These are phyloP conservation scores for Phyllostachys edulis DNA, from an alignment of 176 grass and related monocot genomes.

Conservation along the genomic window DNA sequence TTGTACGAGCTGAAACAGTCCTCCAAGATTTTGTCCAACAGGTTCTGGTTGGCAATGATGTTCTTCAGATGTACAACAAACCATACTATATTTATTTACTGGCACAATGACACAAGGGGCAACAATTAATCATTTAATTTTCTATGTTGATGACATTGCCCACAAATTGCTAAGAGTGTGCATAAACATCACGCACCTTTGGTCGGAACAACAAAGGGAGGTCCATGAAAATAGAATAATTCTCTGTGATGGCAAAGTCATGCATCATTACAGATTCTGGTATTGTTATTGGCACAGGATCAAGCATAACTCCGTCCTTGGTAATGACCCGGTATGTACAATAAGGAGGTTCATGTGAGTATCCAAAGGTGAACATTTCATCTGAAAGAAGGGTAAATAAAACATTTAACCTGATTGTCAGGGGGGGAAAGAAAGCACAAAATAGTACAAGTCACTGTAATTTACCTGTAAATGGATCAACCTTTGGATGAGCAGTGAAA, in stretches of 20 bases:
- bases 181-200: constrained; percentile 52
- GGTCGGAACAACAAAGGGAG: constrained; percentile 83
- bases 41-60: not conserved
- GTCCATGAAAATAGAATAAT: constrained; percentile 97
- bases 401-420: not conserved
- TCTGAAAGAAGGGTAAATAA: constrained; percentile 49
- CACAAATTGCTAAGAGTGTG: not conserved
- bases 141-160: not conserved
- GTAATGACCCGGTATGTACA: constrained; percentile 91
- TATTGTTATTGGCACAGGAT: constrained; percentile 98
- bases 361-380: constrained; percentile 99
- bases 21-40: not conserved
- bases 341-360: constrained; percentile 83
- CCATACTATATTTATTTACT: not conserved
- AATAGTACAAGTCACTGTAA: constrained; percentile 4
- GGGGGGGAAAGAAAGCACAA: not conserved
- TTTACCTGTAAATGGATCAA: constrained; percentile 89
- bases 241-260: constrained; percentile 97
- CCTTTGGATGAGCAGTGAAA: constrained; percentile 98
- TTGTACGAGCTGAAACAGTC: not conserved
- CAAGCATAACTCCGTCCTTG: constrained; percentile 88
- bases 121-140: not conserved
- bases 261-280: constrained; percentile 97
- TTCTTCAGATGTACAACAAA: not conserved
- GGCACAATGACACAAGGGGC: not conserved